Conservation (phyloP, 2,329 filamentous ascomycete species). For the Penicillium sp. region DNA sequence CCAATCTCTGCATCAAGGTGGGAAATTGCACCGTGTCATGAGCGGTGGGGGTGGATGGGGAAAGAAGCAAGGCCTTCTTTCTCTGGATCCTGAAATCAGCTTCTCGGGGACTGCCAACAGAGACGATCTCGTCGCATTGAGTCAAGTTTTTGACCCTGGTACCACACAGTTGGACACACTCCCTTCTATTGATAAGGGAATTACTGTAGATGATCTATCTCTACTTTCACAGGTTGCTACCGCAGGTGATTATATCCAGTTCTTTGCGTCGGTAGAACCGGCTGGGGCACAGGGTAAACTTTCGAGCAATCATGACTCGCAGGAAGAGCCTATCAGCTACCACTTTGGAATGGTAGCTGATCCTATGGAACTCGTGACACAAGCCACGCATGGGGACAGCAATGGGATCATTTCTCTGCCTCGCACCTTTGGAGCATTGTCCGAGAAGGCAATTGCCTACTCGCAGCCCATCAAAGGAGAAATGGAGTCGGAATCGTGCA, state of each 20-base stretch:
- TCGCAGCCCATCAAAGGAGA: constrained; percentile 19
- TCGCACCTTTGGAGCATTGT: constrained; percentile 39
- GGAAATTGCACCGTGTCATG: constrained; percentile 42
- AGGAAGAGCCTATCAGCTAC: constrained; percentile 21
- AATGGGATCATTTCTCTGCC: constrained; percentile 25
- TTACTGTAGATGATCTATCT: constrained; percentile 33
- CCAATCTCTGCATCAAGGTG: constrained; percentile 31
- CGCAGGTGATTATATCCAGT: constrained; percentile 41
- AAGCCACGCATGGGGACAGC: background rate
- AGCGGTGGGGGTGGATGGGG: constrained; percentile 46
- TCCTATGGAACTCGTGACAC: constrained; percentile 16
- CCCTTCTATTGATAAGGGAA: constrained; percentile 20
- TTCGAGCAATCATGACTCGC: background rate
- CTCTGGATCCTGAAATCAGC: constrained; percentile 40
- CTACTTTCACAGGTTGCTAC: constrained; percentile 40
- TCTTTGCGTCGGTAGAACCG: constrained; percentile 38
- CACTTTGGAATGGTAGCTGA: constrained; percentile 35
- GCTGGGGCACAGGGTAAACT: background rate
- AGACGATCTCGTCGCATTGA: constrained; percentile 19
- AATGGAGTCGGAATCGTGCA: constrained; percentile 20
- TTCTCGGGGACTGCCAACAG: constrained; percentile 22
- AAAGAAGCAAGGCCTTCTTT: constrained; percentile 46
- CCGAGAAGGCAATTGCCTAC: constrained; percentile 40
- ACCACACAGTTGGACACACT: constrained; percentile 12
- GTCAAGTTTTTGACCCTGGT: constrained; percentile 24